Conservation (phyloP, 495 filamentous ascomycete species). For the Penicillium goetzii region DNA sequence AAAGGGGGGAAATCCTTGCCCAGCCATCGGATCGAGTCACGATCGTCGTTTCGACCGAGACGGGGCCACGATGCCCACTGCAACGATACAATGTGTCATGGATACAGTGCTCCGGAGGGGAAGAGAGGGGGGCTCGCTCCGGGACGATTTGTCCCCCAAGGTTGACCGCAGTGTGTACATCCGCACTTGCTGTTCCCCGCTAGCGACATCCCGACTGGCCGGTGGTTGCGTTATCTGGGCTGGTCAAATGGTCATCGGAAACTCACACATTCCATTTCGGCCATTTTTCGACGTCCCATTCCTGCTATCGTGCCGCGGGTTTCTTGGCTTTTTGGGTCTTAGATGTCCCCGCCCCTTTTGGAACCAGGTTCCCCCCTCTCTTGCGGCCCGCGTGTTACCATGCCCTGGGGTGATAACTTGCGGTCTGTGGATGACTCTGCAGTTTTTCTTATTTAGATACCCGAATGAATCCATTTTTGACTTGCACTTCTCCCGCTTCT, state of each 20-base stretch:
- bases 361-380: background rate
- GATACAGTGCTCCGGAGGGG: background rate
- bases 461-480: conserved; percentile 28
- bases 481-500: conserved; percentile 2
- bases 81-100: background rate
- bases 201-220: conserved; percentile 31
- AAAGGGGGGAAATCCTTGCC: background rate
- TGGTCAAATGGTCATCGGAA: conserved; percentile 24
- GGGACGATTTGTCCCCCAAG: background rate
- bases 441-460: conserved; percentile 26
- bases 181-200: background rate
- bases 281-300: background rate
- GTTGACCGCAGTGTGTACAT: background rate
- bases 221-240: conserved; percentile 37
- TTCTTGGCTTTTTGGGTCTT: conserved; percentile 20
- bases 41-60: conserved; percentile 7
- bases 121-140: background rate
- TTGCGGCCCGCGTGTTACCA: background rate
- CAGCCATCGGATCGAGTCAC: conserved; percentile 2
- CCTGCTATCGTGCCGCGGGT: conserved; percentile 14
- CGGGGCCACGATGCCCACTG: background rate
- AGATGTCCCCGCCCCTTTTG: conserved; percentile 1
- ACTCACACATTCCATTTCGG: conserved; percentile 21
- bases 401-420: conserved; percentile 8
- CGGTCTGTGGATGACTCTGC: conserved; percentile 12